These are phyloP conservation scores for Dendrobium nobile DNA, from an alignment of 106 monocot genomes.

Conservation along the genomic window DNA sequence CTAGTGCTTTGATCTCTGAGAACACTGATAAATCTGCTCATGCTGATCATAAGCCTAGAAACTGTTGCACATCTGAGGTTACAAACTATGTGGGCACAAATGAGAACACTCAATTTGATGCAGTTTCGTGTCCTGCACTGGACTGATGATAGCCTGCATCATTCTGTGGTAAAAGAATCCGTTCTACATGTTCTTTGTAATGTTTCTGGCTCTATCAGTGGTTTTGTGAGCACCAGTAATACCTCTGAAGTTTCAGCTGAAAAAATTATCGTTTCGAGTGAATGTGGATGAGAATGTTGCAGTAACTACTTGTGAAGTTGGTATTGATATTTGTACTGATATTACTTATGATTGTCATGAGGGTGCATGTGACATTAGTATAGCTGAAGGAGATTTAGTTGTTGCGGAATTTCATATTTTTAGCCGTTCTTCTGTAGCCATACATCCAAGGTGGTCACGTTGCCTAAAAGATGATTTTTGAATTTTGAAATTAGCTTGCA, in stretches of 20 bases:
- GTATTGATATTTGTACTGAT: constrained; percentile 1
- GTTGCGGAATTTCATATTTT: constrained; percentile 3
- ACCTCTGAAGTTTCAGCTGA: background rate
- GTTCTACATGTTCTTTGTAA: background rate
- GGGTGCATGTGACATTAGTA: constrained; percentile 1
- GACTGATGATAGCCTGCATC: background rate
- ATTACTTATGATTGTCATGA: constrained; percentile 3
- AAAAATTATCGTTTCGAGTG: background rate
- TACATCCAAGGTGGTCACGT: constrained; percentile 6
- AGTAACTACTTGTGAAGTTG: background rate
- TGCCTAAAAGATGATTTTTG: background rate
- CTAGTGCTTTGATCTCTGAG: background rate
- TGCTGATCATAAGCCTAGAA: background rate
- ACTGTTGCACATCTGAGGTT: background rate
- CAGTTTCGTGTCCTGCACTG: background rate
- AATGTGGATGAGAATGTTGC: background rate
- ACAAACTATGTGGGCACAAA: background rate
- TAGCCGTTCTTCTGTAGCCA: background rate
- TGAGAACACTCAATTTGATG: constrained; percentile 3
- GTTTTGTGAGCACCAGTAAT: background rate
- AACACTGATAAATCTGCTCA: constrained; percentile 5
- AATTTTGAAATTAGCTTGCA: background rate
- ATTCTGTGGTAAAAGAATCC: background rate
- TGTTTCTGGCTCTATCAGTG: background rate
- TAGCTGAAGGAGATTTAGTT: constrained; percentile 2